Base-by-base conservation (phyloP, 2,329 filamentous ascomycete genomes). In the Davidsoniella eucalypti region DNA sequence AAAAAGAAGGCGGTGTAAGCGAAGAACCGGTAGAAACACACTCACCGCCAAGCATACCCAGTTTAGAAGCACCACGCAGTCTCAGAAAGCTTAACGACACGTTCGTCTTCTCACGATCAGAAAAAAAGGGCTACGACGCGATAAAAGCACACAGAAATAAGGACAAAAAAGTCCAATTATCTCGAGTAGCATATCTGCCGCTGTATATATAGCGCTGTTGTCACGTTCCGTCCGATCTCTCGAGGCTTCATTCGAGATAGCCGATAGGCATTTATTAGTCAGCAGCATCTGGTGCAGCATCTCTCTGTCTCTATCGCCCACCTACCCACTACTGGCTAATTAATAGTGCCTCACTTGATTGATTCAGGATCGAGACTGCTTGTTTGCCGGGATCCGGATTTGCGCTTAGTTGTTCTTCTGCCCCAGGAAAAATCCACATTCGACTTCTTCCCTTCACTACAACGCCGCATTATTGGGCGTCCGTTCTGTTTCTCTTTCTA, bases 81-180 rank as follows among this genome's bases (percentile, higher is more conserved):
- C 41, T 45, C 29, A 47, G 50, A 47, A 42, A 44, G 25, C 43
- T 52, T 52, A 52, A 52, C 50, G 50, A 52, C 50, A 52, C 50
- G 50, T 52, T 52, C 50, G 42, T 40, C 46, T 44, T 51, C 36
- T 38, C 26, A 41, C 29, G 29, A 33, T 33, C 9, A 33, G 29
- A 33, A 33, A 33, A 33, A 33, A 33, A 23, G 21, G 21, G 26
- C 12, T 33, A 33, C 29, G 8, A 12, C 8, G 12, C 29, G 12
- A 33, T 33, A 33, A 33, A 33, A 33, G 6, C 6, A 33, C 12
- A 33, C 29, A 33, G 29, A 33, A 33, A 33, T 3, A 12, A 9
- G 29, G 29, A 33, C 1, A 33, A 33, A 33, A 33, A 33, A 33
- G 29, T 33, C 29, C 29, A 33, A 33, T 33, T 33, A 33, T 33